These are phyloP conservation scores for Aspergillus campestris DNA, from an alignment of 495 filamentous ascomycete genomes.

Conservation along the genomic window DNA sequence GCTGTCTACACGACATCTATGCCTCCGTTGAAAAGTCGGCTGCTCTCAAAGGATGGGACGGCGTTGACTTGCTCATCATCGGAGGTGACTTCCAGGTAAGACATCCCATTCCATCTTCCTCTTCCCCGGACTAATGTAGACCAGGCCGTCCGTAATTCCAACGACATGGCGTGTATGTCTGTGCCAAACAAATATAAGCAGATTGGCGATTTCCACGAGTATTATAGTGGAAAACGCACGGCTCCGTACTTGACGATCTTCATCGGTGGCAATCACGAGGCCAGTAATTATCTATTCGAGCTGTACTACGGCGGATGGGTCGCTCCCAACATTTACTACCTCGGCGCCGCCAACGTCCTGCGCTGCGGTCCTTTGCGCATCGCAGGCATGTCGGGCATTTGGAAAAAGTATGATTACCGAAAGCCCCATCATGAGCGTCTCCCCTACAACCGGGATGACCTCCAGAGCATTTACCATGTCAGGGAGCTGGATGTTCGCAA, in stretches of 20 bases:
- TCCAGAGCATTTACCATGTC: conserved; percentile 76
- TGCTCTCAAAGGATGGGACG: conserved; percentile 59
- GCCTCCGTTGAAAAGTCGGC: conserved; percentile 56
- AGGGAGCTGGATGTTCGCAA: conserved; percentile 88
- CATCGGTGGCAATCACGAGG: conserved; percentile 91
- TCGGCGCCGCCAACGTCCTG: conserved; percentile 84
- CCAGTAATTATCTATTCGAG: conserved; percentile 76
- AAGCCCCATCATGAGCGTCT: conserved; percentile 79
- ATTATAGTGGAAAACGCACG: conserved; percentile 68
- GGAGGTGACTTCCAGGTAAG: conserved; percentile 82
- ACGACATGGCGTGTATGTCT: conserved; percentile 79
- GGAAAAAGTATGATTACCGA: conserved; percentile 76
- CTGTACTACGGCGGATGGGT: conserved; percentile 97
- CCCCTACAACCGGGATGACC: conserved; percentile 65
- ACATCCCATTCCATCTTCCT: background rate
- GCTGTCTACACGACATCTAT: conserved; percentile 84
- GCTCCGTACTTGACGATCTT: conserved; percentile 90
- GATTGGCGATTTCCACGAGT: conserved; percentile 85
- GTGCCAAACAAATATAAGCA: conserved; percentile 75
- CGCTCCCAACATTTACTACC: conserved; percentile 91
- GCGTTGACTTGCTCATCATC: conserved; percentile 77
- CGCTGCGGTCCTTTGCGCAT: conserved; percentile 77
- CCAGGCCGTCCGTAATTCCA: conserved; percentile 76
- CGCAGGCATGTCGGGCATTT: conserved; percentile 87
- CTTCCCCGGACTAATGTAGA: conserved; percentile 13